A percentile compares a stretch with the other conserved stretches of the same genome.
Conservation (phyloP, 1,139 yeast species). For the Kurtzmaniella quercitrusa region DNA sequence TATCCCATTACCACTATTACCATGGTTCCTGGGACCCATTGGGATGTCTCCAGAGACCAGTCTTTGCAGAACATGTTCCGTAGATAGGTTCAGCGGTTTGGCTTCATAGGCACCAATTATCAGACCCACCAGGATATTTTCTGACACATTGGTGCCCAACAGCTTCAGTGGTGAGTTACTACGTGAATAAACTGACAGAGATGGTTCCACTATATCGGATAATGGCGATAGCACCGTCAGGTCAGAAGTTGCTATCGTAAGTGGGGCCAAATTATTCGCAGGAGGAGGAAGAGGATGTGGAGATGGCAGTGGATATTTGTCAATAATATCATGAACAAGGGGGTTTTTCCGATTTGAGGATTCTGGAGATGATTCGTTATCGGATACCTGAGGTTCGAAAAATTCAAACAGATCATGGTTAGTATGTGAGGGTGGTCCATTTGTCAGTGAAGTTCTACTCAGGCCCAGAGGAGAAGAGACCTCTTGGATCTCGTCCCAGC, state of each 20-base stretch:
- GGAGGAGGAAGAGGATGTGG: background rate
- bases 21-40: background rate
- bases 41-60: slow-evolving; percentile 10
- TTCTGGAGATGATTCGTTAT: background rate
- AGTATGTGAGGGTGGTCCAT: background rate
- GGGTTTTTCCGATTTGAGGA: background rate
- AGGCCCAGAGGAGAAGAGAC: background rate
- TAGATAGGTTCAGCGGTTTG: background rate
- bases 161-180: slow-evolving; percentile 4
- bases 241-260: background rate
- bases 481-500: background rate
- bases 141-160: slow-evolving; percentile 15
- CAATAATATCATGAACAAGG: background rate
- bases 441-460: background rate
- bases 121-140: slow-evolving; percentile 17
- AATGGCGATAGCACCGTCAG: background rate
- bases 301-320: background rate
- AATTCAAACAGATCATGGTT: slow-evolving; percentile 1
- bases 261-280: too few relatives aligned
- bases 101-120: slow-evolving; percentile 26
- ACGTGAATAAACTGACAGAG: background rate
- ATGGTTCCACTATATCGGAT: background rate
- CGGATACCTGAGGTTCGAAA: slow-evolving; percentile 10
- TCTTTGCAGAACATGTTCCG: background rate
- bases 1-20: too few relatives aligned